These are phyloP conservation scores for Xanthoparmelia taractica DNA, from an alignment of 495 filamentous ascomycete genomes.

Conservation along the genomic window DNA sequence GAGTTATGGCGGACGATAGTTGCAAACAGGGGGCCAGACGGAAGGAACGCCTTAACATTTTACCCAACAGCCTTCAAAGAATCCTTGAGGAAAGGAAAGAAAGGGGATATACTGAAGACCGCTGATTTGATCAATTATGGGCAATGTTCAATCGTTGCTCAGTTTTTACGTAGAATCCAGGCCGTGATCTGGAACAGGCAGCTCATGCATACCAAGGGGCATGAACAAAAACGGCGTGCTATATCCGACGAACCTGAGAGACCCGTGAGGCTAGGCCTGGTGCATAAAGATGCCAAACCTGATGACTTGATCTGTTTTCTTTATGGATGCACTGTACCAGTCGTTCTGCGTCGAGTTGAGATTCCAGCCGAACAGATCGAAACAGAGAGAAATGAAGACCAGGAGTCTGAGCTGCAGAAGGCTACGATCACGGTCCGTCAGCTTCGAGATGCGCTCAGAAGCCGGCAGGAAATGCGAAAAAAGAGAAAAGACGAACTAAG, in stretches of 20 bases:
- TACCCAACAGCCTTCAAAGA: constrained; percentile 29
- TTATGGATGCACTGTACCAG: constrained; percentile 38
- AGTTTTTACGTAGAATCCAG: constrained; percentile 36
- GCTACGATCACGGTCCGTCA: neutral
- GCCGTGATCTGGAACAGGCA: constrained; percentile 35
- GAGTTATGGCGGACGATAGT: constrained; percentile 40
- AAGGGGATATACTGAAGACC: constrained; percentile 32
- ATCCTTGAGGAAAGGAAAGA: neutral
- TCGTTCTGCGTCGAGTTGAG: constrained; percentile 28
- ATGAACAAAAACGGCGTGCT: neutral
- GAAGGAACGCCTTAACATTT: constrained; percentile 32
- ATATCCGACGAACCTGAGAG: neutral
- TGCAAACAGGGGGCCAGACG: constrained; percentile 33
- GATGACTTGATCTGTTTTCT: constrained; percentile 35
- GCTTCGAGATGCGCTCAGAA: neutral
- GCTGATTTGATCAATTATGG: constrained; percentile 32
- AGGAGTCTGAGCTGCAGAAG: too few relatives aligned
- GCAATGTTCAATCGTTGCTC: constrained; percentile 30
- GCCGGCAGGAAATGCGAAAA: neutral
- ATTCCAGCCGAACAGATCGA: neutral
- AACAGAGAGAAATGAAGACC: neutral
- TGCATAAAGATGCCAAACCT: constrained; percentile 5
- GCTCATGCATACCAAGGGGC: constrained; percentile 29
- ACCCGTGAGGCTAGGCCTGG: constrained; percentile 7
- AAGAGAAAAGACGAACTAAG: neutral